Percentiles rank a stretch among this genome's conserved stretches.
Evolutionary conservation across 2,329 filamentous ascomycete species (phyloP).

Genomic region (Fusarium praegraminearum): DNA sequence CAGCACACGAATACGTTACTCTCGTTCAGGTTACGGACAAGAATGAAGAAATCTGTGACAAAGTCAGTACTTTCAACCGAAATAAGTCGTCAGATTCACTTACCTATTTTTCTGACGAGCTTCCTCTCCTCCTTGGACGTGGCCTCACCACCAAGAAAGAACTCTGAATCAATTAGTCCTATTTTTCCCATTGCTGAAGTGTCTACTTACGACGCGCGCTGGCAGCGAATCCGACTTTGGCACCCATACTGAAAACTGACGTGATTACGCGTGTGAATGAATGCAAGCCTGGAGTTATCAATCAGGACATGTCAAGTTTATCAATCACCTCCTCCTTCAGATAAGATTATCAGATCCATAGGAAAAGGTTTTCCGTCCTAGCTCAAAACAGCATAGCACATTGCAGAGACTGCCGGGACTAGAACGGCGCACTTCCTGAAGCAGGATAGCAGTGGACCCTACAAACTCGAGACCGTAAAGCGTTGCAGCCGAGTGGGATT

Average conservation of each 20-base stretch:
- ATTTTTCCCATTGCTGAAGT: rapidly evolving
- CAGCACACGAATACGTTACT: rapidly evolving
- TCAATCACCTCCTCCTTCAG: background rate
- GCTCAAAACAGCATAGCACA: background rate
- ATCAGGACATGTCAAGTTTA: background rate
- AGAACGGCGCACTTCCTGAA: background rate
- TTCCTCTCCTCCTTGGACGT: constrained; percentile 45
- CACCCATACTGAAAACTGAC: background rate
- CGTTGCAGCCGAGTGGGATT: background rate
- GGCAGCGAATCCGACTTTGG: background rate
- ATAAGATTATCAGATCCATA: constrained; percentile 29
- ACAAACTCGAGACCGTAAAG: background rate
- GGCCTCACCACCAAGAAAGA: constrained; percentile 26
- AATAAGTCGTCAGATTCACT: rapidly evolving
- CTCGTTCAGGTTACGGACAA: constrained; percentile 18
- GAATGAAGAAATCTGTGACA: constrained; percentile 50
- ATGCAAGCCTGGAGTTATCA: background rate
- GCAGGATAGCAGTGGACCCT: constrained; percentile 1
- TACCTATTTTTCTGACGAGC: constrained; percentile 50
- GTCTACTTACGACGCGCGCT: constrained; percentile 5
- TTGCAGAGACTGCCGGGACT: constrained; percentile 3
- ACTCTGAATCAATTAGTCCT: background rate
- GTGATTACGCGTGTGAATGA: background rate
- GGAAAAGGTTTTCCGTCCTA: constrained; percentile 4
- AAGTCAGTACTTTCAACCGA: background rate